Evolutionary conservation across 1,284 basidiomycete genomes (phyloP), one percentile per base, ranked within the genome.

Genomic region (Cryptococcus sp.): DNA sequence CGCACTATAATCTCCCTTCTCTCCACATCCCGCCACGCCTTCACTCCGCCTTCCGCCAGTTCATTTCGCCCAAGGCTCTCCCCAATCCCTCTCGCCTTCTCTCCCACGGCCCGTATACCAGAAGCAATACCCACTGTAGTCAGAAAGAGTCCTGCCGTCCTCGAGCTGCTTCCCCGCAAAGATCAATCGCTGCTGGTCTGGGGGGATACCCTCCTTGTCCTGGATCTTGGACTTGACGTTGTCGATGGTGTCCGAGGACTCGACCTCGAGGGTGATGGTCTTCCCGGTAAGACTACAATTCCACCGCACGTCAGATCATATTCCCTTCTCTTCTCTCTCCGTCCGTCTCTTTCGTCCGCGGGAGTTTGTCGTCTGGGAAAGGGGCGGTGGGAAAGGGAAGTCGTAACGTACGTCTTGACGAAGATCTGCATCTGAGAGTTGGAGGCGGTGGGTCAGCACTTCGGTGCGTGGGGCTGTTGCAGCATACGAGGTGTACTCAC

Each of bases 91-190:
- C 33, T n/a, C 6, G 13, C 46, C 15, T 13, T 39, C 48, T 13
- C 42, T 28, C 18, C 38, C 40, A 20, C 39, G 46, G 13, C 40
- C 33, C 24, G 3, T 49, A 42, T 42, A 5, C 11, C n/a, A 18
- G 13, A 24, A 23, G 38, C 23, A 24, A 61, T 43, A 73, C 74
- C 59, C 69, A 76, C 74, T 95, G 83, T 96, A 96, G 82, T 96
- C 93, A 70, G 83, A 87, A 58, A 96, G 83, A 43, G 92, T 96
- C 72, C 92, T 88, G 60, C 93, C 93, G 78, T 97, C 93, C 81
- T 96, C 93, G 67, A 97, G 87, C 79, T 95, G 91, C 84, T 94
- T 95, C 67, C 91, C 90, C 64, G 89, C 91, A 69, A 94, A 95
- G 80, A 95, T 95, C 66, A 93, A 83, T 71, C 91, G 89, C 77